These are phyloP conservation scores for Plasmodium gonderi DNA, from an alignment of 169 alveolate genomes.

Conservation along the genomic window DNA sequence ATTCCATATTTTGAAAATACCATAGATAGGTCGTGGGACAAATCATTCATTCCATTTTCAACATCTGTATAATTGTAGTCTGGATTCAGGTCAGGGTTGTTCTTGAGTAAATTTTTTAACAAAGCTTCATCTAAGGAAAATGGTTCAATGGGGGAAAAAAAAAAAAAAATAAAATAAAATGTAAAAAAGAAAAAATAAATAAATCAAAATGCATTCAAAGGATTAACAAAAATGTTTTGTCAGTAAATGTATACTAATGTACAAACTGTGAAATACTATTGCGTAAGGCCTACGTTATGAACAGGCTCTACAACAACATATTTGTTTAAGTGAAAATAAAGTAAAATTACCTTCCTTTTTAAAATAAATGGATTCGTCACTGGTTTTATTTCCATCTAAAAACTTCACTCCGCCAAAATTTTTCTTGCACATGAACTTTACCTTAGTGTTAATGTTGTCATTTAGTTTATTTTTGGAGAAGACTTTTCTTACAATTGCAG, in stretches of 20 bases:
- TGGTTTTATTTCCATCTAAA: conserved; percentile 77
- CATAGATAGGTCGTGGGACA: conserved; percentile 52
- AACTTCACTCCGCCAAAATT: conserved; percentile 78
- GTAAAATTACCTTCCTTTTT: conserved; percentile 78
- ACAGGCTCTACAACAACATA: neutral
- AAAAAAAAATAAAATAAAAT: neutral
- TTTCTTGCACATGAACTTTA: conserved; percentile 51
- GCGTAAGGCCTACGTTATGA: no score
- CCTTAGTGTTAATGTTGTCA: conserved; percentile 6
- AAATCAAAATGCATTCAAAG: neutral
- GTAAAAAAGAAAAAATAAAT: neutral
- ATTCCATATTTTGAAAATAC: conserved; percentile 72
- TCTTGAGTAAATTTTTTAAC: conserved; percentile 76
- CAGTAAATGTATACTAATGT: no score
- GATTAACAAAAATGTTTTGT: no score
- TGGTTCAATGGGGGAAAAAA: neutral
- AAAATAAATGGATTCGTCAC: conserved; percentile 80
- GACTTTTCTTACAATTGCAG: conserved; percentile 13
- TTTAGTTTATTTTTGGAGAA: conserved; percentile 31
- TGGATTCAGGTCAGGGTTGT: conserved; percentile 82
- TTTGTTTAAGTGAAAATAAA: neutral
- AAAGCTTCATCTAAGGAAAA: conserved; percentile 77
- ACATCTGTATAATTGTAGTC: conserved; percentile 42
- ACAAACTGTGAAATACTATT: no score
- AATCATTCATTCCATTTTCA: conserved; percentile 31